phyloP scores from a whole-genome alignment of 2,329 filamentous ascomycete genomes.

The Coniochaeta ligniaria region DNA sequence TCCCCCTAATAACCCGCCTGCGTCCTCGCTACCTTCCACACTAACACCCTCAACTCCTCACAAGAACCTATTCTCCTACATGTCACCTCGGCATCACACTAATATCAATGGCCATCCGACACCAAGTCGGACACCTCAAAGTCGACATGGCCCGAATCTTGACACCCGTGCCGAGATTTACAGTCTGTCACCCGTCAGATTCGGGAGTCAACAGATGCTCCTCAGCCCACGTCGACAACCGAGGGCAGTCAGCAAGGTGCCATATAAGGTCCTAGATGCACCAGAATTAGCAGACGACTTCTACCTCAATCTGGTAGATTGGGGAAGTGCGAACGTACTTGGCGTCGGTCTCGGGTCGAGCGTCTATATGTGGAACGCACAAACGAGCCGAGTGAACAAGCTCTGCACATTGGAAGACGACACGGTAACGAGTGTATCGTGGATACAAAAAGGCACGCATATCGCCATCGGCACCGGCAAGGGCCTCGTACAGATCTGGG shows the following conservation, averaged over 20 bases:
- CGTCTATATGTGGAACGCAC: constrained; percentile 98
- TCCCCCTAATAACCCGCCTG: constrained; percentile 60
- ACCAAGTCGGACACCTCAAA: constrained; percentile 82
- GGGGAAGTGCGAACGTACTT: constrained; percentile 90
- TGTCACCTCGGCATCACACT: constrained; percentile 65
- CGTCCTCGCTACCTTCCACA: constrained; percentile 59
- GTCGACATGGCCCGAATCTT: constrained; percentile 78
- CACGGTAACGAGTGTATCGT: constrained; percentile 91
- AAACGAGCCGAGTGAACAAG: constrained; percentile 84
- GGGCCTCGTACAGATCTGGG: constrained; percentile 95
- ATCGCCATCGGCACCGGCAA: constrained; percentile 92
- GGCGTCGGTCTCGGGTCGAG: constrained; percentile 88
- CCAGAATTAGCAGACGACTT: constrained; percentile 96
- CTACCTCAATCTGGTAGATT: constrained; percentile 94
- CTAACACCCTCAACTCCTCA: constrained; percentile 91
- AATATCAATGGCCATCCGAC: constrained; percentile 75
- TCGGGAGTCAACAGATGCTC: constrained; percentile 88
- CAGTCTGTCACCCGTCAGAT: constrained; percentile 87
- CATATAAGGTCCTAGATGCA: constrained; percentile 95
- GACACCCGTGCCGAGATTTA: constrained; percentile 91
- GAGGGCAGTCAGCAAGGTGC: constrained; percentile 87
- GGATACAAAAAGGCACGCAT: constrained; percentile 97
- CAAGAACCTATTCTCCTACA: constrained; percentile 94
- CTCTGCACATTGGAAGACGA: constrained; percentile 90
- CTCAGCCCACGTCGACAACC: constrained; percentile 85